Base-by-base conservation (phyloP, 352 stramenopile species). In the Globisporangium takayamanum region DNA sequence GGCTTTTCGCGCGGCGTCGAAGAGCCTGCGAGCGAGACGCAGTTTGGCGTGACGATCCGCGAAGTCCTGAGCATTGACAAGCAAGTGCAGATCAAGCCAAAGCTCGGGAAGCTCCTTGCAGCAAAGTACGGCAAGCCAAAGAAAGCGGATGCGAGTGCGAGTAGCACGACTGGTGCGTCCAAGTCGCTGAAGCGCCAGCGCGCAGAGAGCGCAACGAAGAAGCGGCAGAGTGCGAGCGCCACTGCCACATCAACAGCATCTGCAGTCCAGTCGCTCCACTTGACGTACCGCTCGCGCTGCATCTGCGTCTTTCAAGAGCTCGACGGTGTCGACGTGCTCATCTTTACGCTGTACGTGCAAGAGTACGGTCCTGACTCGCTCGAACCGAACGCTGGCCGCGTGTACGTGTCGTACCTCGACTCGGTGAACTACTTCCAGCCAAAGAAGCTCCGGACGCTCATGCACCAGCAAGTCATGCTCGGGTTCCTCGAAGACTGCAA, bases 261-360 rank as follows among this genome's bases (percentile, higher is more conserved):
- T 25, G 33, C 52, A 60, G 25, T 66, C 62, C 42, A 57, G 37
- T 78, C 73, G 25, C 64, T 95, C 30, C 78, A 92, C 55, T 53
- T 95, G 37, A 93, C 85, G 55, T 95, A 95, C 66, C 76, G 84
- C 5, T 92, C 86, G 12, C 84, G 84, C n/a, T 94, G 85, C 53
- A 94, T 96, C 59, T 94, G 82, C 41, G 84, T 96, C 25, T 96
- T 96, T 57, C 87, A 96, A 70, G 83, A 94, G 60, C 71, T 94
- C 28, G 84, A 95, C 56, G 85, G 87, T 20, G 83, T 94, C 4
- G 87, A 96, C 67, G 86, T 96, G 6, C 58, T 94, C 15, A 91
- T 96, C 49, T 96, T 96, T 60, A 92, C 86, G 49, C 57, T 96
- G 44, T 96, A 95, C 59, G 85, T 96, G 8, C 85, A 96, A 70